These are phyloP conservation scores for Xerocomus brunneocitrinus DNA, from an alignment of 768 basidiomycete species.

Conservation along the genomic window DNA sequence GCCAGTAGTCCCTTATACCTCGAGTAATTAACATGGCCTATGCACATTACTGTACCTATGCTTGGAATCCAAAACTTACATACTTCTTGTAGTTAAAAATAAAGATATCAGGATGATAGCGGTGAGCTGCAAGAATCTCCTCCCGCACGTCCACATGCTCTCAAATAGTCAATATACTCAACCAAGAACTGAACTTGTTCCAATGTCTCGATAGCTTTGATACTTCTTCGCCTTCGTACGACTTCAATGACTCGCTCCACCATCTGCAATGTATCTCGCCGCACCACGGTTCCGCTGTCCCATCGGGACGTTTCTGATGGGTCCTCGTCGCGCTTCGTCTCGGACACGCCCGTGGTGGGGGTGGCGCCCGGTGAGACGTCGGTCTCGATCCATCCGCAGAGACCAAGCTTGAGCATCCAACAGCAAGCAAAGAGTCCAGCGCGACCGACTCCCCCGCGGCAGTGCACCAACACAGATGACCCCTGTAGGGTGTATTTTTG, in stretches of 20 bases:
- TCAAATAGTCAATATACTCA: constrained; percentile 66
- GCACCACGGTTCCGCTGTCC: constrained; percentile 25
- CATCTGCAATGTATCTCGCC: constrained; percentile 53
- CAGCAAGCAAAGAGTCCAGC: constrained; percentile 90
- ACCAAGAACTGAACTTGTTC: constrained; percentile 87
- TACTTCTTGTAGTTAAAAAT: neutral
- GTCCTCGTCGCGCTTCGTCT: constrained; percentile 1
- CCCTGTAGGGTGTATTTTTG: constrained; percentile 70
- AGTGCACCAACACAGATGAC: constrained; percentile 74
- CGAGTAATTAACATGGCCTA: neutral
- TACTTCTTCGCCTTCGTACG: constrained; percentile 69
- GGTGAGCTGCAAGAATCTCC: neutral
- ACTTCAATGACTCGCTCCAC: constrained; percentile 72
- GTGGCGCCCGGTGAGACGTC: constrained; percentile 5
- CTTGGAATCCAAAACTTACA: neutral
- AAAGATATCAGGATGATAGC: neutral
- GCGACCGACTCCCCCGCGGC: constrained; percentile 90
- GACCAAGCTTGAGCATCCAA: constrained; percentile 88
- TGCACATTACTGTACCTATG: constrained; percentile 1
- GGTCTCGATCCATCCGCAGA: constrained; percentile 65
- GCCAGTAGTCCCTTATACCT: constrained; percentile 7
- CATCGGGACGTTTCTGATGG: constrained; percentile 7
- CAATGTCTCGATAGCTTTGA: constrained; percentile 91
- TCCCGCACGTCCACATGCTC: constrained; percentile 12
- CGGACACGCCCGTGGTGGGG: constrained; percentile 7